These are phyloP conservation scores for Pouteria glomerata DNA, from an alignment of 148 eudicot genomes.

Conservation along the genomic window DNA sequence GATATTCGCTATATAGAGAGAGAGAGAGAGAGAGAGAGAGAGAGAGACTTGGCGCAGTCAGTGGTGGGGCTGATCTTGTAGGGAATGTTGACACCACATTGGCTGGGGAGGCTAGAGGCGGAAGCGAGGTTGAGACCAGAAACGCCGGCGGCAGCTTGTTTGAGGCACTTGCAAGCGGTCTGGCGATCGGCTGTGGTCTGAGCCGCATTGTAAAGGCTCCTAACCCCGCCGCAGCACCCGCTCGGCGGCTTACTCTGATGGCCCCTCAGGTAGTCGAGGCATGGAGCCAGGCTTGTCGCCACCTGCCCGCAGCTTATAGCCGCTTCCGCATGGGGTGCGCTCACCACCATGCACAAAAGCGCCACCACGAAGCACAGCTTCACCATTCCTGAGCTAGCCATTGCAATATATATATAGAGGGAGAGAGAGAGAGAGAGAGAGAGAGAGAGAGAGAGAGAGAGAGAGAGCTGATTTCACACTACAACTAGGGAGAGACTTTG, in stretches of 20 bases:
- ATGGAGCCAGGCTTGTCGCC: slow-evolving; percentile 1
- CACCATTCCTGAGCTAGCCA: neutral
- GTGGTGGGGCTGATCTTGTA: slow-evolving; percentile 23
- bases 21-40: neutral
- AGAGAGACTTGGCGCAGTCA: slow-evolving; percentile 25
- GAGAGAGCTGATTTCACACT: no score
- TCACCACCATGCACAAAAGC: slow-evolving; percentile 15
- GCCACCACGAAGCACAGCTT: slow-evolving; percentile 4
- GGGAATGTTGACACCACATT: slow-evolving; percentile 20
- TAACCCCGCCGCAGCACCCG: slow-evolving; percentile 16
- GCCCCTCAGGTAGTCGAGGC: slow-evolving; percentile 12
- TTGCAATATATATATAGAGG: no score
- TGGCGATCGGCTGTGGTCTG: slow-evolving; percentile 17
- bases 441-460: no score
- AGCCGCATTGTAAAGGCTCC: slow-evolving; percentile 5
- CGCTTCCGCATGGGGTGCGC: slow-evolving; percentile 6
- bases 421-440: no score
- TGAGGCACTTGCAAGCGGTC: slow-evolving; percentile 19
- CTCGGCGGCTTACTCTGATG: neutral
- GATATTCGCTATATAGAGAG: neutral
- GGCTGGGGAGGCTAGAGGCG: slow-evolving; percentile 13
- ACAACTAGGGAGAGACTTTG: no score
- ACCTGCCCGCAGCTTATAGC: slow-evolving; percentile 12
- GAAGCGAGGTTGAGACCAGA: neutral
- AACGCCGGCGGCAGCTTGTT: neutral